Base-by-base conservation (phyloP, 768 basidiomycete species). In the Piloderma croceum region DNA sequence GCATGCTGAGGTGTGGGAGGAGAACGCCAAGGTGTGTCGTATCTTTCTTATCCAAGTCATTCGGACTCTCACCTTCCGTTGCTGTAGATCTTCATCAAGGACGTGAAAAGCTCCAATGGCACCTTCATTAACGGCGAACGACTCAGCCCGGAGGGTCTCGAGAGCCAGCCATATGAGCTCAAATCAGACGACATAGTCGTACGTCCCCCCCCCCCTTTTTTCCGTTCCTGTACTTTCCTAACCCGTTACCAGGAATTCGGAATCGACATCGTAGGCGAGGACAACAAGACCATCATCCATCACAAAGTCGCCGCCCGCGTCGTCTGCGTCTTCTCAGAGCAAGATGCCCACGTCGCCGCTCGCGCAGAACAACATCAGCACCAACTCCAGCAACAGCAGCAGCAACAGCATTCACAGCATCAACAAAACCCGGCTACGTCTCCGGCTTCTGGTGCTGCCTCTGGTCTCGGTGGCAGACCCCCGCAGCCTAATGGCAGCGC, bases 1-100 rank as follows among this genome's bases (percentile, higher is more conserved):
- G 67, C 94, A 98, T 57, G 94, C 94, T 11, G 94, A 98, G 65
- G 88, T 99, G n/a, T 99, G 85, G 94, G 92, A 90, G 67, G 90
- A 94, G 45, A 70, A 63, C 31, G 80, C 77, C 34, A 94, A 94
- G 79, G 92, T 90, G 36, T 36, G 70, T 34, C 40, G 34, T 13
- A 3, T 39, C 17, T 19, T 21, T 31, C 43, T 25, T 24, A 31
- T 34, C 33, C 36, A 13, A 32, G 24, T 43, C 36, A 39, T 25
- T 34, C 36, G 49, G 38, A 36, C 45, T 32, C 48, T 48, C 23
- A 45, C 46, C 25, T 31, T 41, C 40, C 22, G 42, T 34, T 27
- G 32, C 42, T 4, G 23, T 34, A 97, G 91, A 92, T 98, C 63
- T 94, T 68, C 70, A 98, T 99, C 72, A 94, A 91, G 64, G 96